Conservation (phyloP, 2,329 filamentous ascomycete species). For the Raffaelea arxii region DNA sequence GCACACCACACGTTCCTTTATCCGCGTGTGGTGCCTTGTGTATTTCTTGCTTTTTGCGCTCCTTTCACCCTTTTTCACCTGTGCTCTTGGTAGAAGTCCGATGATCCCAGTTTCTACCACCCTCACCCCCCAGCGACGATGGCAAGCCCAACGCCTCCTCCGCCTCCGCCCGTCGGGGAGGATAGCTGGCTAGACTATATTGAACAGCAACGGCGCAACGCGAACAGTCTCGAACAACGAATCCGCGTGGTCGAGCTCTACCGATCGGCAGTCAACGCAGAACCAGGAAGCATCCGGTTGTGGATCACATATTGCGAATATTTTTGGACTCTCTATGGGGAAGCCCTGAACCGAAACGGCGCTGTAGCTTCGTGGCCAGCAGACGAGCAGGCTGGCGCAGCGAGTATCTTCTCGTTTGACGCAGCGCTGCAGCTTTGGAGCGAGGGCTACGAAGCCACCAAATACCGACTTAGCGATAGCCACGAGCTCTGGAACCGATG, state of each 20-base stretch:
- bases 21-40: too few relatives aligned
- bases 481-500: constrained; percentile 73
- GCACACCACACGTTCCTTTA: too few relatives aligned
- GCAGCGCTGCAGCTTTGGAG: constrained; percentile 60
- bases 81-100: constrained; percentile 1
- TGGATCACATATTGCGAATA: constrained; percentile 75
- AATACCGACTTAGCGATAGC: constrained; percentile 67
- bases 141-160: constrained; percentile 14
- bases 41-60: neutral
- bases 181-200: constrained; percentile 69
- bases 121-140: constrained; percentile 10
- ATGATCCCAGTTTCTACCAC: constrained; percentile 5
- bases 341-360: constrained; percentile 45
- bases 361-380: constrained; percentile 47
- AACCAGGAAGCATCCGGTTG: constrained; percentile 62
- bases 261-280: constrained; percentile 58
- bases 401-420: constrained; percentile 62
- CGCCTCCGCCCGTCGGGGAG: constrained; percentile 53
- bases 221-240: constrained; percentile 55
- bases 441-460: constrained; percentile 60
- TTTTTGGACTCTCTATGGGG: constrained; percentile 60
- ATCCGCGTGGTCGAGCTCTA: constrained; percentile 63
- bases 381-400: constrained; percentile 59
- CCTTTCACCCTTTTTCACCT: neutral
- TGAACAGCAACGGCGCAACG: constrained; percentile 55